phyloP scores from a whole-genome alignment of 345 rosid genomes.

The Eucalyptus fibrosa region DNA sequence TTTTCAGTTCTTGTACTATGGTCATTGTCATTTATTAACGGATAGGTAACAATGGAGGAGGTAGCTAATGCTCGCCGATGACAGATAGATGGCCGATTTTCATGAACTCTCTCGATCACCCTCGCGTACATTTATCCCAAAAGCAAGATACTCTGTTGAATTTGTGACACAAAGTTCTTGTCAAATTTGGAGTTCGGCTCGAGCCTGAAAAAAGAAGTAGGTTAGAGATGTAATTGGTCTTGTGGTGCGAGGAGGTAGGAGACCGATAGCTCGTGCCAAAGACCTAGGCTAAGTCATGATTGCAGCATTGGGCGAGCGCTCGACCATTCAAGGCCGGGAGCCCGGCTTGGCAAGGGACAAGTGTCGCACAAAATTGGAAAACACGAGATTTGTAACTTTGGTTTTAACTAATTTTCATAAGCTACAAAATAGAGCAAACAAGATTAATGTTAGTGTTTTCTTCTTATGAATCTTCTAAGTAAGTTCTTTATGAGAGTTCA shows the following conservation, averaged over 20 bases:
- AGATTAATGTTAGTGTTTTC: not conserved
- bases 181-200: not conserved
- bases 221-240: not conserved
- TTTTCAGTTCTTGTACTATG: not conserved
- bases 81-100: fast-evolving
- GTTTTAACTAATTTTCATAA: not conserved
- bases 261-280: not conserved
- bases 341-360: not conserved
- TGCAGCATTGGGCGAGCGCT: not conserved
- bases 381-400: not conserved
- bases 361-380: not conserved
- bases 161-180: not conserved
- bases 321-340: not conserved
- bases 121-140: not conserved
- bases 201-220: not conserved
- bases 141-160: not conserved
- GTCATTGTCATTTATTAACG: not conserved
- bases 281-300: not conserved
- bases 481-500: not conserved
- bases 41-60: not conserved
- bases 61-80: not conserved
- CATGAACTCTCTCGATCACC: not conserved
- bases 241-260: not conserved
- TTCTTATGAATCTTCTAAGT: not conserved
- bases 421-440: not conserved